These are phyloP conservation scores for Exobasidium rhododendri DNA, from an alignment of 1,284 basidiomycete genomes.

Conservation along the genomic window DNA sequence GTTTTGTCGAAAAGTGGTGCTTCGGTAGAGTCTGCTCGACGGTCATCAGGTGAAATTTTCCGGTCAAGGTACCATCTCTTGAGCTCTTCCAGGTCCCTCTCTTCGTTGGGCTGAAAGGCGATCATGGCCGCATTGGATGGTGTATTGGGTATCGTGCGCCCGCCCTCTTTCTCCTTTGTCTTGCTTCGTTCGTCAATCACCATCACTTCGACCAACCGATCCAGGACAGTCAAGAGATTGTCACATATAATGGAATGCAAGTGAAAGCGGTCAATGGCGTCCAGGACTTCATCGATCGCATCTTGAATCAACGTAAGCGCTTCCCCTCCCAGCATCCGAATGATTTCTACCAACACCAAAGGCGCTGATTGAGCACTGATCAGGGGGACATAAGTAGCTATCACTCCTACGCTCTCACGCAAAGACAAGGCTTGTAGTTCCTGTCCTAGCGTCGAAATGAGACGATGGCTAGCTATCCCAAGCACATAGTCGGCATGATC, in stretches of 20 bases:
- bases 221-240: slow-evolving; percentile 43
- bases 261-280: slow-evolving; percentile 51
- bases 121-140: background rate
- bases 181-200: slow-evolving; percentile 19
- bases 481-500: slow-evolving; percentile 51
- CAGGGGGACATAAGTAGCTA: slow-evolving; percentile 26
- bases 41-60: background rate
- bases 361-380: slow-evolving; percentile 44
- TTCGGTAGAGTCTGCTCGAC: background rate
- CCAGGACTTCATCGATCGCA: slow-evolving; percentile 51
- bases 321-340: slow-evolving; percentile 44
- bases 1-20: background rate
- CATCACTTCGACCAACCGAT: slow-evolving; percentile 37
- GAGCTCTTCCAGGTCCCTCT: slow-evolving; percentile 15
- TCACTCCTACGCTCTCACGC: background rate
- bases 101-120: slow-evolving; percentile 2
- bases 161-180: background rate
- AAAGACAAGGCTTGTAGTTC: slow-evolving; percentile 6
- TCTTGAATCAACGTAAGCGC: slow-evolving; percentile 49
- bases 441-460: slow-evolving; percentile 18
- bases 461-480: slow-evolving; percentile 41
- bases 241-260: slow-evolving; percentile 34
- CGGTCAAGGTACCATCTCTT: slow-evolving; percentile 16
- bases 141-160: background rate
- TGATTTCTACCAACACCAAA: slow-evolving; percentile 50